Base-by-base conservation (phyloP, 805 yeast genomes). In the Hanseniaspora jakobsenii region DNA sequence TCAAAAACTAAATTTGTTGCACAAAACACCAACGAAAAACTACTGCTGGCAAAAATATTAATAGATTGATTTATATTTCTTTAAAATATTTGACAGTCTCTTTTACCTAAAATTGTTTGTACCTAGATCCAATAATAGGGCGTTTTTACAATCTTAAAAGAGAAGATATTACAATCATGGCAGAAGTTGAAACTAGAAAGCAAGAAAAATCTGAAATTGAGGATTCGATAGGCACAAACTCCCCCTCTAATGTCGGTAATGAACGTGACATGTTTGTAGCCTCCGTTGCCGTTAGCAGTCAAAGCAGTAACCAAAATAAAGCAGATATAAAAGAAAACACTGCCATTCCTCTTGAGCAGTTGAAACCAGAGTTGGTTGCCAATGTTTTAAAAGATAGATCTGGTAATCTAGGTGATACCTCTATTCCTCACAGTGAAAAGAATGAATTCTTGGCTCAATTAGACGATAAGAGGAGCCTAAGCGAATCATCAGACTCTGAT, bases 321-420 rank as follows among this genome's bases (percentile, higher is more conserved):
- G 31, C 26, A 26, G 32, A 32, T 0, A 45, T 50, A 17, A 61
- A 61, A 3, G 52, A 59, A 7, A 48, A 58, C n/a, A 59, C 57
- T 1, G 49, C 59, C 2, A 53, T 60, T 3, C 62, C 62, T 7
- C 36, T 58, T 38, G 63, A 60, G 36, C 48, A 51, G 10, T 47
- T 58, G 9, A 57, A 53, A 37, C 58, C 61, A 4, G 48, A 50
- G 6, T 52, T 53, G 17, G 41, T 47, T 29, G 32, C 36, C 6
- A 53, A 52, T 2, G 55, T 56, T 13, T 49, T 57, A 1, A 54
- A 60, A 39, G 51, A 57, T 1, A 55, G 63, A 44, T 50, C 53
- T 18, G 48, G 44, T n/a, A 60, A 59, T 32, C 27, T 48, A 42
- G 48, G 34, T n/a, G 64, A 58, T 38, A 56, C 64, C 13, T 59